These are phyloP conservation scores for Amanita polypyramis DNA, from an alignment of 768 basidiomycete genomes.

Conservation along the genomic window DNA sequence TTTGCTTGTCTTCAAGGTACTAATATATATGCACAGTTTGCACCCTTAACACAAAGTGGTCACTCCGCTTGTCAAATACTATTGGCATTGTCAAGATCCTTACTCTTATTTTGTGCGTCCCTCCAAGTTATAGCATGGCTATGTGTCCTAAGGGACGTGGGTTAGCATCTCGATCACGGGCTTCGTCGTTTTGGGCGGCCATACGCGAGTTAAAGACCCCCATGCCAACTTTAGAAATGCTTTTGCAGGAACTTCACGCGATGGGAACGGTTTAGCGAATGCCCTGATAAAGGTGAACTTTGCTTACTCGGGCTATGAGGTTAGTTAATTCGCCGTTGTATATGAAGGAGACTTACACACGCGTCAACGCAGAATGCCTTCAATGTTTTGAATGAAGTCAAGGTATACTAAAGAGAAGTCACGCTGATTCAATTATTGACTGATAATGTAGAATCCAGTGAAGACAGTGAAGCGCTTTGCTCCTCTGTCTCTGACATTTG, in stretches of 20 bases:
- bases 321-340: conserved; percentile 7
- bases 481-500: conserved; percentile 32
- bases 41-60: conserved; percentile 26
- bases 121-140: background rate
- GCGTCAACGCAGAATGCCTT: conserved; percentile 25
- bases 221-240: conserved; percentile 45
- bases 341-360: background rate
- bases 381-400: conserved; percentile 35
- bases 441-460: conserved; percentile 24
- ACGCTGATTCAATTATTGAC: background rate
- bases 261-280: conserved; percentile 32
- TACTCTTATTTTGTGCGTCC: conserved; percentile 20
- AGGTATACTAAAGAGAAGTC: conserved; percentile 11
- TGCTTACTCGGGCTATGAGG: conserved; percentile 27
- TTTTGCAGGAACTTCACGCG: conserved; percentile 43
- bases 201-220: conserved; percentile 46
- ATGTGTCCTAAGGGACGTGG: background rate
- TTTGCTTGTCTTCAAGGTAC: too few species aligned
- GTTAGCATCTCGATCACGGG: conserved; percentile 39
- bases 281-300: conserved; percentile 28
- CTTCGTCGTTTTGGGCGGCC: conserved; percentile 50
- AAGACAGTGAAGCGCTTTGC: conserved; percentile 35
- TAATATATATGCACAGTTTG: conserved; percentile 15
- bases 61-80: conserved; percentile 24
- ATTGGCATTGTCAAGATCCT: conserved; percentile 23